phyloP scores from a whole-genome alignment of 768 basidiomycete genomes.

The Austroboletus festivus region DNA sequence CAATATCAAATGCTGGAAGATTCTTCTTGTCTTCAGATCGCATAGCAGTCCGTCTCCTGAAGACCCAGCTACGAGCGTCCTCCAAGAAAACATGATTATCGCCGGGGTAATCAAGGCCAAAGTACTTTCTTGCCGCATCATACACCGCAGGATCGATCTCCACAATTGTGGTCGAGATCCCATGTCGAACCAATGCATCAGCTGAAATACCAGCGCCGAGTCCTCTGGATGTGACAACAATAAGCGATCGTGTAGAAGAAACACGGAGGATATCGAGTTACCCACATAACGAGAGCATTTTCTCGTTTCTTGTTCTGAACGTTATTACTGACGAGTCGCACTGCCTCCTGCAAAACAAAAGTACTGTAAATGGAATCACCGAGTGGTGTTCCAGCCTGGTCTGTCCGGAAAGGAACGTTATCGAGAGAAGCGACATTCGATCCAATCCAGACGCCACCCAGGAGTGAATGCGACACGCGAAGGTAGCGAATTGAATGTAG shows the following conservation, averaged over 20 bases:
- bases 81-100: conserved; percentile 62
- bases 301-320: conserved; percentile 32
- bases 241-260: conserved; percentile 1
- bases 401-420: conserved; percentile 39
- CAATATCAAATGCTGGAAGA: conserved; percentile 52
- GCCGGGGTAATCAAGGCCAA: conserved; percentile 69
- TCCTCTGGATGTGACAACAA: conserved; percentile 51
- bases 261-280: conserved; percentile 6
- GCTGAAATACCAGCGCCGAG: conserved; percentile 85
- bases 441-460: conserved; percentile 80
- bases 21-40: conserved; percentile 20
- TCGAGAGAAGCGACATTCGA: conserved; percentile 43
- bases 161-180: conserved; percentile 74
- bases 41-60: conserved; percentile 34
- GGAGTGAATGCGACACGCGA: conserved; percentile 61
- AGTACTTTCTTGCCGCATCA: conserved; percentile 72
- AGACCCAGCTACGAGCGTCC: conserved; percentile 75
- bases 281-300: conserved; percentile 73
- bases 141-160: conserved; percentile 94
- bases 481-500: conserved; percentile 58
- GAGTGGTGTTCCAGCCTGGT: conserved; percentile 51
- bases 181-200: conserved; percentile 66
- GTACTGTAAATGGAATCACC: conserved; percentile 82
- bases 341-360: conserved; percentile 87
- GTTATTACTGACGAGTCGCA: conserved; percentile 60